Conservation (phyloP, 306 rosid genomes). For the Senna siamea region DNA sequence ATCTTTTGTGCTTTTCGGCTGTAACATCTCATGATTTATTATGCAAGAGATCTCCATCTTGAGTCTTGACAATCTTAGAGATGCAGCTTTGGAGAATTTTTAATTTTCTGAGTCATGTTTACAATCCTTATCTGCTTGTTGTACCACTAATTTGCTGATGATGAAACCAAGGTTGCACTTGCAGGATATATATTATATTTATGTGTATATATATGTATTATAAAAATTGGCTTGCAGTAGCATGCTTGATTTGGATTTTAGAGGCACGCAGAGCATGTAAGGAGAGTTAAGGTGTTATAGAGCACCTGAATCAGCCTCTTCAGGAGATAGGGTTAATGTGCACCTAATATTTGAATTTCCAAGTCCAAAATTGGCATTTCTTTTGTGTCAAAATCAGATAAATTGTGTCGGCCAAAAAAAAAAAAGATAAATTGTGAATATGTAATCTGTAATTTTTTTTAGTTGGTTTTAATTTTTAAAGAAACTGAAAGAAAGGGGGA, state of each 20-base stretch:
- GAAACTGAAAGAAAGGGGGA: not conserved
- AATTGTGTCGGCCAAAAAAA: not conserved
- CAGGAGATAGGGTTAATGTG: constrained; percentile 3
- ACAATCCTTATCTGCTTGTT: constrained; percentile 1
- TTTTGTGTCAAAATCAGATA: constrained; percentile 7
- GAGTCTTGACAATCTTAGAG: constrained; percentile 9
- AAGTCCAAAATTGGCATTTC: constrained; percentile 26
- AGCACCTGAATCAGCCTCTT: constrained; percentile 16
- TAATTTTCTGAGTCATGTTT: constrained; percentile 25
- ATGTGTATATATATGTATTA: too few species aligned
- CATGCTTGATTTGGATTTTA: constrained; percentile 10
- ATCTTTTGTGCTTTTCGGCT: constrained; percentile 25
- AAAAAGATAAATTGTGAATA: not conserved
- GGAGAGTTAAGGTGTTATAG: too few species aligned
- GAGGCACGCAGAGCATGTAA: too few species aligned
- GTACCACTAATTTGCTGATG: constrained; percentile 12
- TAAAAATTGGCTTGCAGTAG: constrained; percentile 9
- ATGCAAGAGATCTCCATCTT: constrained; percentile 3
- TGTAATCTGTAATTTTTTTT: not conserved
- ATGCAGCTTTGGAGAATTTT: not conserved
- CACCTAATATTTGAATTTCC: constrained; percentile 7
- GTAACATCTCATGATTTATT: constrained; percentile 10
- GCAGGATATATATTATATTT: too few species aligned
- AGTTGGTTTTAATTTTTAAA: constrained; percentile 18
- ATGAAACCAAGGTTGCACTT: constrained; percentile 4